phyloP scores from a whole-genome alignment of 2,329 filamentous ascomycete species.

The Orbilia javanica region DNA sequence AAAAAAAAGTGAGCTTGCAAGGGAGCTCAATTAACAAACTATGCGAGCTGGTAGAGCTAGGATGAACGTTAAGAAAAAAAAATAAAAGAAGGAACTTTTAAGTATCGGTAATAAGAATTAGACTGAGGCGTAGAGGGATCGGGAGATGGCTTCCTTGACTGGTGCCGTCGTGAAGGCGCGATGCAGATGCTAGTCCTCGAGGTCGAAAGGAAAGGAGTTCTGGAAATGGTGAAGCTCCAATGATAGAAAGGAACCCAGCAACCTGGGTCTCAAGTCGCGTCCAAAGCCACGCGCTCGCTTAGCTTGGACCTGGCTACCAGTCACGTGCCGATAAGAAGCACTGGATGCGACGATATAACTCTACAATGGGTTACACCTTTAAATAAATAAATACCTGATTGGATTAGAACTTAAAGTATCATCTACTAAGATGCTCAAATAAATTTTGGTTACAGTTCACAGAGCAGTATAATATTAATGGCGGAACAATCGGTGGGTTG shows the following conservation, averaged over 20 bases:
- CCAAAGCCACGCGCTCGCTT: conserved; percentile 42
- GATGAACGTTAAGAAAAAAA: background rate
- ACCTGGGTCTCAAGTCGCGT: conserved; percentile 40
- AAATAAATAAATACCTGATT: too few relatives aligned
- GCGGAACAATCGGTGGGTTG: background rate
- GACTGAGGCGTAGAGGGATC: too few relatives aligned
- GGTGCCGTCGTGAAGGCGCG: background rate
- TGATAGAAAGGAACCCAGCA: conserved; percentile 28
- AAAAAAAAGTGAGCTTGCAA: background rate
- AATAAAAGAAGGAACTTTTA: background rate
- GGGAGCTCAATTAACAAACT: background rate
- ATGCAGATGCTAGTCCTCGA: background rate
- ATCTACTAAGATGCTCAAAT: too few relatives aligned
- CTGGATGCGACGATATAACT: too few relatives aligned
- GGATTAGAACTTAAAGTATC: too few relatives aligned
- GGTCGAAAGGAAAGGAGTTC: conserved; percentile 5
- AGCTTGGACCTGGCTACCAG: conserved; percentile 1
- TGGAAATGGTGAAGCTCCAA: conserved; percentile 12
- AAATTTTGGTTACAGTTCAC: background rate
- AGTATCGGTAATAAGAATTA: background rate
- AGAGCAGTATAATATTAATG: background rate
- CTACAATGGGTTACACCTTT: too few relatives aligned
- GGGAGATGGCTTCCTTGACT: background rate
- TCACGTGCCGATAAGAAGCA: conserved; percentile 27
- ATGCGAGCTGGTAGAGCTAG: background rate